Conservation (phyloP, 1,284 basidiomycete species). For the Sporisorium sorghi region DNA sequence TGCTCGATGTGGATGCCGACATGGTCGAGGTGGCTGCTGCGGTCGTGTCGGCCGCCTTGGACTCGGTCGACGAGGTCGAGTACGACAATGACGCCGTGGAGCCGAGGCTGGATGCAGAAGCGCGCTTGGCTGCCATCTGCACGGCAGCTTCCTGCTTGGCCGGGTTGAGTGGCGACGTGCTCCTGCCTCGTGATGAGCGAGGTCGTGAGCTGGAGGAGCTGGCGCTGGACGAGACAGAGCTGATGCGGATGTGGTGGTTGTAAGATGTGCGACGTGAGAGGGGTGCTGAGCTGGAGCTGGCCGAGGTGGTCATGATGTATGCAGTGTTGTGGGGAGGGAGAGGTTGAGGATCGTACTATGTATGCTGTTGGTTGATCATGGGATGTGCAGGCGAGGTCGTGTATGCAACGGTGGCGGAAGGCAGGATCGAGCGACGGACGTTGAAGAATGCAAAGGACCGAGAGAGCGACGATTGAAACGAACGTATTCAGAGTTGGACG, state of each 20-base stretch:
- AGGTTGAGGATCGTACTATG: background rate
- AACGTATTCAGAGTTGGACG: slow-evolving; percentile 20
- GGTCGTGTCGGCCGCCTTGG: slow-evolving; percentile 41
- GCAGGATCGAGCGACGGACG: background rate
- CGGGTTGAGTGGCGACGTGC: slow-evolving; percentile 42
- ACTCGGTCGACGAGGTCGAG: slow-evolving; percentile 29
- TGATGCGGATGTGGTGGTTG: slow-evolving; percentile 33
- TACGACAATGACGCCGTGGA: slow-evolving; percentile 34
- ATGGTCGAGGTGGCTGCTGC: slow-evolving; percentile 42
- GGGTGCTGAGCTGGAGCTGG: slow-evolving; percentile 27
- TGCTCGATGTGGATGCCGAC: slow-evolving; percentile 21
- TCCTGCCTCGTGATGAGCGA: slow-evolving; percentile 39
- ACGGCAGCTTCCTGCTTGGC: slow-evolving; percentile 46
- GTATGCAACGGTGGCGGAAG: background rate
- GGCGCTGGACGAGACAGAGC: slow-evolving; percentile 35
- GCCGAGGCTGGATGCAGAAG: slow-evolving; percentile 34
- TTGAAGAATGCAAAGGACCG: slow-evolving; percentile 2
- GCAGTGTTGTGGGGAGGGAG: background rate
- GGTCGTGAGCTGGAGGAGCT: slow-evolving; percentile 35
- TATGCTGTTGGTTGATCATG: slow-evolving; percentile 26
- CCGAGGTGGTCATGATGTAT: slow-evolving; percentile 40
- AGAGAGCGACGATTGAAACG: slow-evolving; percentile 10
- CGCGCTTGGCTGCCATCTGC: slow-evolving; percentile 47
- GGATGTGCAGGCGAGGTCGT: slow-evolving; percentile 1
- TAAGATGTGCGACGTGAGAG: slow-evolving; percentile 39